Conservation (phyloP, 2,329 filamentous ascomycete genomes). For the Dichotomopilus funicola region DNA sequence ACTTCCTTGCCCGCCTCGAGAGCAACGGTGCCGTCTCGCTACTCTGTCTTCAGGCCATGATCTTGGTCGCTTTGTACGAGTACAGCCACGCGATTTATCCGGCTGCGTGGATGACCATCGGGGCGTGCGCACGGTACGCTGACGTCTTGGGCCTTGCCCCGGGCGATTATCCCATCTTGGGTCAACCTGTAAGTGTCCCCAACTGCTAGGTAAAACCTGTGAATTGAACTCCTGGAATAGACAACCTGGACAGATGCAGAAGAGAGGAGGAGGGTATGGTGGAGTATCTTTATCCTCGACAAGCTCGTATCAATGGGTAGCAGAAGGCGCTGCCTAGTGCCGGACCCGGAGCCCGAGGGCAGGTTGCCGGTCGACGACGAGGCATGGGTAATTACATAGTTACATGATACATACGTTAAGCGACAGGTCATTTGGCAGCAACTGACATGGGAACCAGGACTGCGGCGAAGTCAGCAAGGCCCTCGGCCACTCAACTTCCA, state of each 20-base stretch:
- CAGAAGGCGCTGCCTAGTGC: no score
- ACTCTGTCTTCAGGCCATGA: not conserved
- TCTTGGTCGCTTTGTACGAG: slow-evolving; percentile 1
- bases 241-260: not conserved
- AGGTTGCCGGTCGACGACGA: no score
- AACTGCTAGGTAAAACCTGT: not conserved
- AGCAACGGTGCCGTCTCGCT: not conserved
- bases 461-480: no score
- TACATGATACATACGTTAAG: no score
- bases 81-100: not conserved
- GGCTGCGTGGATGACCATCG: not conserved
- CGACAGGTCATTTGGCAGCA: no score
- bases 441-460: no score
- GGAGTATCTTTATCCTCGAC: not conserved
- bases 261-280: not conserved
- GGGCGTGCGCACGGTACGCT: not conserved
- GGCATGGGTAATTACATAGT: no score
- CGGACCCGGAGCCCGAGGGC: no score
- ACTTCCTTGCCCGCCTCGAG: not conserved
- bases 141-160: not conserved
- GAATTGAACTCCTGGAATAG: no score
- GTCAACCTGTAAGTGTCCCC: not conserved
- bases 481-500: no score
- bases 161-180: no score
- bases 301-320: no score